Base-by-base conservation (phyloP, 1,284 basidiomycete genomes). In the Naganishia sp. region DNA sequence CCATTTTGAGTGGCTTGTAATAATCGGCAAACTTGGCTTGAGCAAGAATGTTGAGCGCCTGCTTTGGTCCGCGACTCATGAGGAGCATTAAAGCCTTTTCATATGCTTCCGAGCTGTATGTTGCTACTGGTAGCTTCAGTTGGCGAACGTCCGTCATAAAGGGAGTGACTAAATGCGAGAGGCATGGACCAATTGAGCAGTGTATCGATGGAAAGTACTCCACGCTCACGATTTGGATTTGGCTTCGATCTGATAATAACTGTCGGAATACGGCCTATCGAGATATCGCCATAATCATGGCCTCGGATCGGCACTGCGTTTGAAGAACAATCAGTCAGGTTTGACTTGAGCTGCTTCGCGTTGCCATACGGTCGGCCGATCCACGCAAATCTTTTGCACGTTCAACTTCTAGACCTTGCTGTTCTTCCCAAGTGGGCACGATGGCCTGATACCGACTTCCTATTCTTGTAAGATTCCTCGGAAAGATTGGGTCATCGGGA, bases 401-500 rank as follows among this genome's bases (percentile, higher is more conserved):
- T 64, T 77, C 77, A 13, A 72, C 72, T 73, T 67, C 61, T 5
- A 63, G 39, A 18, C 18, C 73, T 54, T 72, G 70, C 59, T 79
- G 76, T 55, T 79, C 77, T 64, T 78, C 76, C 76, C 78, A 79
- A 0, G 75, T 67, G 6, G 75, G 73, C 15, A 79, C 77, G 52
- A 72, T 83, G 9, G 87, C 89, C 76, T 97, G 94, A 76, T 86
- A 97, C 75, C 91, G 94, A 57, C 87, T 84, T 4, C 94, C 94
- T 28, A 92, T 84, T 18, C 94, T 87, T 16, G 91, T 94, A 2
- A 90, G 90, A 7, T 90, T 87, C 55, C 92, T 88, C 65, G 94
- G 93, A 78, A 94, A 97, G 76, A 96, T 95, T 65, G 92, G 86
- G 81, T 97, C 94, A 77, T 97, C 91, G 44, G 90, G 86, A 83